phyloP scores from a whole-genome alignment of 805 yeast genomes.

The Zygoascus bituminiphila region DNA sequence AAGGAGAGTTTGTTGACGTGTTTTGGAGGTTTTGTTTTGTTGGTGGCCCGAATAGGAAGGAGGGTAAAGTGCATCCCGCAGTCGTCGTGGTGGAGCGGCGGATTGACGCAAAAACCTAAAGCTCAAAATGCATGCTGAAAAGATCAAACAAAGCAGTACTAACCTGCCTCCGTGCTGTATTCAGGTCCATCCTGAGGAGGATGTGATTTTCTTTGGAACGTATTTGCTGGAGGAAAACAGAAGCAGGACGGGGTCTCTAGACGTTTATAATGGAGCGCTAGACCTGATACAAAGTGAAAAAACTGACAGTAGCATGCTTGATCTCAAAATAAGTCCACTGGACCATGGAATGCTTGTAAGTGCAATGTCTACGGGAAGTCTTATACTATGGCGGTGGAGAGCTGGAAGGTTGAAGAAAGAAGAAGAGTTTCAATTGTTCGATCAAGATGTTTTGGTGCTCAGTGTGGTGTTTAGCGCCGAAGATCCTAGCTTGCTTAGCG shows the following conservation, averaged over 20 bases:
- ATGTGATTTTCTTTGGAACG: conserved; percentile 62
- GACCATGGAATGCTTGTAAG: conserved; percentile 43
- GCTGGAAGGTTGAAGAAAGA: conserved; percentile 16
- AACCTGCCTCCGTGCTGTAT: conserved; percentile 79
- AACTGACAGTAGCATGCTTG: conserved; percentile 50
- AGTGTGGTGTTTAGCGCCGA: conserved; percentile 52
- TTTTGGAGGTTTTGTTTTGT: conserved; percentile 2
- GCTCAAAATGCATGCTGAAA: conserved; percentile 4
- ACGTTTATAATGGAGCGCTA: conserved; percentile 30
- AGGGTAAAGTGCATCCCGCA: neutral
- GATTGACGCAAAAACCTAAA: too few relatives aligned
- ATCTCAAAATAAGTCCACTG: conserved; percentile 57
- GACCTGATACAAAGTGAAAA: conserved; percentile 14
- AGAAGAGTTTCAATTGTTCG: conserved; percentile 40
- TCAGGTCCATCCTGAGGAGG: conserved; percentile 40
- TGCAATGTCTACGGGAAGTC: conserved; percentile 75
- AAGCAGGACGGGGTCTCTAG: conserved; percentile 44
- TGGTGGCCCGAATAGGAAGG: neutral
- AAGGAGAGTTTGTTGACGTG: conserved; percentile 1
- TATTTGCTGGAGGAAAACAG: conserved; percentile 63
- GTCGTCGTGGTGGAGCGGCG: too few relatives aligned
- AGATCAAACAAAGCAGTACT: conserved; percentile 24
- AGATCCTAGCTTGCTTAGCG: conserved; percentile 32
- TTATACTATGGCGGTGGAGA: conserved; percentile 52
- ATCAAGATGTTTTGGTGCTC: conserved; percentile 46